Evolutionary conservation across 257 asterid genomes (phyloP).

Genomic region (Solanum pimpinellifolium): DNA sequence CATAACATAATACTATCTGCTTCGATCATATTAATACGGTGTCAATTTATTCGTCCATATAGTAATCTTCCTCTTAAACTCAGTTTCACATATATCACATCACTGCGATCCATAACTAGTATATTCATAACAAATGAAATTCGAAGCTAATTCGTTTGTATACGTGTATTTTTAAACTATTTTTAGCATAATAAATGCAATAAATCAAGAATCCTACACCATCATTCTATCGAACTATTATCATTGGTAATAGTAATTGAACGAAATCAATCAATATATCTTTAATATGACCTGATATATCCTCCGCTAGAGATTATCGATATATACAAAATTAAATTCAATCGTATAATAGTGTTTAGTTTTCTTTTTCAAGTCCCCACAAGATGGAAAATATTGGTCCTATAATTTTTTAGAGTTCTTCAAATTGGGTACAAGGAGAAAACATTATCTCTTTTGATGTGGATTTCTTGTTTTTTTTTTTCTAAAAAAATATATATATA

Average conservation of each 20-base stretch:
- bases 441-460: conserved; percentile 35
- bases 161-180: background rate
- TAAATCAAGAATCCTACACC: background rate
- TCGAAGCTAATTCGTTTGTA: background rate
- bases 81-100: background rate
- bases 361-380: background rate
- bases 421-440: conserved; percentile 6
- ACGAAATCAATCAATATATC: background rate
- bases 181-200: background rate
- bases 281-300: background rate
- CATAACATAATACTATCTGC: background rate
- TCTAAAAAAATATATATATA: too few relatives aligned
- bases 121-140: background rate
- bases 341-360: background rate
- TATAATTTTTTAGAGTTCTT: background rate
- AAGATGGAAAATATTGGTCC: background rate
- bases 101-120: too few relatives aligned
- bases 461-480: conserved; percentile 8
- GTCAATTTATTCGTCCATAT: background rate
- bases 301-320: background rate
- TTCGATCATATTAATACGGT: background rate
- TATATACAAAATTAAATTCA: background rate
- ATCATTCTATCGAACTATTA: background rate
- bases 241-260: background rate
- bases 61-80: background rate